These are phyloP conservation scores for Penicillium pulvis DNA, from an alignment of 495 filamentous ascomycete genomes.

Conservation along the genomic window DNA sequence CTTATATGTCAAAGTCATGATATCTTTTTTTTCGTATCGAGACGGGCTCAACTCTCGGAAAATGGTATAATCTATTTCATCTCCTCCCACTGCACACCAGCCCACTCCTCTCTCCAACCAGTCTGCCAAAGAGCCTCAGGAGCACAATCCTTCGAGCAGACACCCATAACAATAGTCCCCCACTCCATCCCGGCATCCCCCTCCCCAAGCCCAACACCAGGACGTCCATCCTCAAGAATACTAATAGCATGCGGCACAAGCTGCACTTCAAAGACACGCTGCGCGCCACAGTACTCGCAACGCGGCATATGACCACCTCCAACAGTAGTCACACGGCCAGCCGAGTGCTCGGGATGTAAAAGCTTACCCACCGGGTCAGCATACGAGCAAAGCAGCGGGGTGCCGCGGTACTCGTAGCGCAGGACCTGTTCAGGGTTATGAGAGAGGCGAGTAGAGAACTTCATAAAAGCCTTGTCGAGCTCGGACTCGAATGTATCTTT, in stretches of 20 bases:
- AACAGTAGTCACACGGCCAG: slow-evolving; percentile 32
- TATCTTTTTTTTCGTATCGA: neutral
- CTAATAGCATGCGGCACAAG: slow-evolving; percentile 87
- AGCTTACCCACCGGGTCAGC: slow-evolving; percentile 71
- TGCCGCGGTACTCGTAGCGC: slow-evolving; percentile 84
- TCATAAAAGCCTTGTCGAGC: slow-evolving; percentile 88
- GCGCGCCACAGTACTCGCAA: slow-evolving; percentile 73
- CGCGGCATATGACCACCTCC: slow-evolving; percentile 57
- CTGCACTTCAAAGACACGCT: slow-evolving; percentile 88
- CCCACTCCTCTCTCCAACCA: slow-evolving; percentile 92
- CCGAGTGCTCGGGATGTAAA: slow-evolving; percentile 46
- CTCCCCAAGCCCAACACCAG: slow-evolving; percentile 56
- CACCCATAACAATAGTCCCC: slow-evolving; percentile 91
- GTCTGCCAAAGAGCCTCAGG: slow-evolving; percentile 51
- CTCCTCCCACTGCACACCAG: slow-evolving; percentile 97
- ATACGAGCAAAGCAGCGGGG: slow-evolving; percentile 79
- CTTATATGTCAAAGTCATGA: neutral
- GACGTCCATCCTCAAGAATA: slow-evolving; percentile 80
- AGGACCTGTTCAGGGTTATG: slow-evolving; percentile 96
- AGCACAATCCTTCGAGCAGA: slow-evolving; percentile 73
- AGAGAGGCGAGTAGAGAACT: slow-evolving; percentile 78
- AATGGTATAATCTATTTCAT: slow-evolving; percentile 31
- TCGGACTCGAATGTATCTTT: slow-evolving; percentile 81
- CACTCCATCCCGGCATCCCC: slow-evolving; percentile 91
- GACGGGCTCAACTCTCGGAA: neutral